Evolutionary conservation across 2,329 filamentous ascomycete genomes (phyloP).

Genomic region (Claviceps africana): DNA sequence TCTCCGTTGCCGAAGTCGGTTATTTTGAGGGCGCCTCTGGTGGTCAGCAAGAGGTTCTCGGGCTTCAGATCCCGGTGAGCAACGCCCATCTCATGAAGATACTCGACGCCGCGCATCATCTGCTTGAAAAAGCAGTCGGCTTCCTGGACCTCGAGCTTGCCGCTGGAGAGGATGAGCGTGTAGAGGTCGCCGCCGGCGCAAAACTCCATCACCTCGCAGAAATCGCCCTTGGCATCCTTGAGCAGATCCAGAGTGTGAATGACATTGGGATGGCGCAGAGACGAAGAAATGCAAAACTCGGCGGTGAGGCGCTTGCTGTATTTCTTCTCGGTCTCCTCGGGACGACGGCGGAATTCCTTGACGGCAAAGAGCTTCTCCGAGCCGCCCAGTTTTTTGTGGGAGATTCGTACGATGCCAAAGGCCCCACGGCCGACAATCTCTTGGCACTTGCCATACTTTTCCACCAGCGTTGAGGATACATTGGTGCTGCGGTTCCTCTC

Average conservation of each 20-base stretch:
- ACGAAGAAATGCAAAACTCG: conserved; percentile 97
- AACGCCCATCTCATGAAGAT: conserved; percentile 98
- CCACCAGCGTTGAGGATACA: conserved; percentile 59
- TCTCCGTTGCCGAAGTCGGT: conserved; percentile 98
- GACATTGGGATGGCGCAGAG: conserved; percentile 89
- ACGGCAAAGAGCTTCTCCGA: conserved; percentile 90
- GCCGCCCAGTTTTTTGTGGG: conserved; percentile 81
- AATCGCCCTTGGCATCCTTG: conserved; percentile 91
- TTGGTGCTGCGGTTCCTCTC: conserved; percentile 69
- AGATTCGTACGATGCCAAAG: conserved; percentile 94
- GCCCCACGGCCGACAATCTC: conserved; percentile 92
- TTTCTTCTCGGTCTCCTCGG: conserved; percentile 90
- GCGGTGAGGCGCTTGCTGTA: conserved; percentile 95
- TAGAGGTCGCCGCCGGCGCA: conserved; percentile 94
- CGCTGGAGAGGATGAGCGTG: conserved; percentile 77
- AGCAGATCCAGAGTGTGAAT: conserved; percentile 94
- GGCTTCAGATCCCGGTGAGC: conserved; percentile 94
- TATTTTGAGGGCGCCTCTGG: conserved; percentile 85
- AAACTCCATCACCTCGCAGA: conserved; percentile 99
- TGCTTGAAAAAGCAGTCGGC: conserved; percentile 99
- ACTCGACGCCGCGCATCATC: conserved; percentile 96
- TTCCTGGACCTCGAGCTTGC: conserved; percentile 81
- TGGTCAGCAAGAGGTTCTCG: conserved; percentile 88
- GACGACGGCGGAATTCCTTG: conserved; percentile 90
- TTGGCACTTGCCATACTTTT: conserved; percentile 98